Evolutionary conservation across 257 asterid genomes (phyloP), one percentile per base, ranked within the genome.

Genomic region (Gentiana straminea): DNA sequence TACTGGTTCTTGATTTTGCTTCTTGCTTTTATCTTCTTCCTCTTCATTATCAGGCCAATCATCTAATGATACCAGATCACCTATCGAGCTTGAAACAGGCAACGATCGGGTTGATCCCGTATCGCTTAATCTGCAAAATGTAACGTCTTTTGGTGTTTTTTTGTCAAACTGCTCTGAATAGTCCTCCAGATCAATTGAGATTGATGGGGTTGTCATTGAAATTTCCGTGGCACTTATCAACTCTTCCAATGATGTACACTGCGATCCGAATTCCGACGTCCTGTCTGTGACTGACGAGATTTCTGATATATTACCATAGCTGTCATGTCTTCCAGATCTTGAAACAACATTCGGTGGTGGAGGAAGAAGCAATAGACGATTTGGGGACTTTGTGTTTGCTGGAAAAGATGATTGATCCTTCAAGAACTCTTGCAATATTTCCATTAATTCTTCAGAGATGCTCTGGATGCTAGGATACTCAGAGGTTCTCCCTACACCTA

Each of bases 351-450:
- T 57, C 15, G 69, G 64, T 3, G 78, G 71, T 12, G 63, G 33
- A 1, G 75, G 68, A 33, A 64, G 71, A 12, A 63, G 68, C 33
- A 68, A 2, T 7, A 60, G 49, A 15, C 51, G 70, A 49, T 37
- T 77, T 1, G 71, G 39, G 1, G 91, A 71, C 64, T 54, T 79
- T 0, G 55, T 38, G 51, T 13, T 68, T 13, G 70, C 59, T 6
- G 86, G 68, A 54, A 86, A 89, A 6, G 94, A 77, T 0, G 97
- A 89, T 53, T 83, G 82, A 61, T 86, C 97, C 52, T 83, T 89
- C 70, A 89, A 69, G 63, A 81, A 86, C 39, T 89, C 95, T 51
- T 73, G 84, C 33, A 89, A 55, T 7, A 92, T 76, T 49, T 83
- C 95, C 3, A 89, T 78, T 13, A 86, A 36, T 65, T 89, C 95